Base-by-base conservation (phyloP, 2,329 filamentous ascomycete genomes). In the Aspergillus tubingensis region DNA sequence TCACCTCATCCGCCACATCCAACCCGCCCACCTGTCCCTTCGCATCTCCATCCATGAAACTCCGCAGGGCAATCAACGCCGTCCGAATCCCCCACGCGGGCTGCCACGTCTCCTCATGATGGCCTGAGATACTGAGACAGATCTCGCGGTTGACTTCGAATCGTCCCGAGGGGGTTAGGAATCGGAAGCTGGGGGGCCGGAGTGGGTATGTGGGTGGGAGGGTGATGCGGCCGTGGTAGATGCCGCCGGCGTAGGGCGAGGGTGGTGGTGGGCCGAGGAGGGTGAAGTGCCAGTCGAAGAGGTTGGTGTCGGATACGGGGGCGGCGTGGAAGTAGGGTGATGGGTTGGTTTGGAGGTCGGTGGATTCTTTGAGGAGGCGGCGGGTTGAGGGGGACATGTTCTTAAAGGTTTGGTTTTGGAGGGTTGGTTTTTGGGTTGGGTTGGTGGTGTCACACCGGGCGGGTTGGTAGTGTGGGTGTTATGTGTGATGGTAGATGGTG, bases 251-350 rank as follows among this genome's bases (percentile, higher is more conserved):
- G 79, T 93, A 97, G 39, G 88, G 86, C 0, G 92, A 93, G 17
- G 85, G 85, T 32, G 86, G 82, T 0, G 94, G 94, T 0, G 94
- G 93, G 0, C 95, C 95, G 54, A 89, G 87, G n/a, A 99, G 83
- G 0, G 95, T 99, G 79, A 98, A 99, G 81, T 99, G 95, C 95
- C 95, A 99, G 79, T 98, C 93, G 79, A 96, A 96, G 57, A 99
- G 88, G 77, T 98, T 92, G 32, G 86, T 83, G 73, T 98, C 94
- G 63, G 94, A 86, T 41, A 80, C 75, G 0, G 95, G 95, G 3
- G 88, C 83, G 43, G 94, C 95, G 68, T 89, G 86, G 78, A 94
- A 96, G 80, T 96, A 92, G 57, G 91, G 82, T 2, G 91, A 95
- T 4, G 94, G 92, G 39, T 90, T 85, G 60, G 82, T 83, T 62